phyloP scores from a whole-genome alignment of 176 grass and related monocot genomes.

The Rhynchospora tenuis region DNA sequence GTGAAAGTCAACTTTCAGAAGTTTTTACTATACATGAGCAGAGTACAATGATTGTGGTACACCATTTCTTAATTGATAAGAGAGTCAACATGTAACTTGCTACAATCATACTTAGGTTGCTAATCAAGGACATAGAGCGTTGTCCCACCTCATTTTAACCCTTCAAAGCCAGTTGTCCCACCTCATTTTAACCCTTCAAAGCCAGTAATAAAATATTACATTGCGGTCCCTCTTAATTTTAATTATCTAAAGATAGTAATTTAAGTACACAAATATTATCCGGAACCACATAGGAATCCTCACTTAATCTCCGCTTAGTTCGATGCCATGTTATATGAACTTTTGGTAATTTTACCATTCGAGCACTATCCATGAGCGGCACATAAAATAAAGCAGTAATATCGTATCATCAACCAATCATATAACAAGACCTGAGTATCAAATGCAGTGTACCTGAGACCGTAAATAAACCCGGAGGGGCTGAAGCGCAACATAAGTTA shows the following conservation, averaged over 20 bases:
- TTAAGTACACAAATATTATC: background rate
- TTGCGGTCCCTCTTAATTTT: background rate
- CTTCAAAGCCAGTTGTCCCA: background rate
- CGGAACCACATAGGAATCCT: background rate
- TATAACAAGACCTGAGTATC: background rate
- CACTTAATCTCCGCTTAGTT: background rate
- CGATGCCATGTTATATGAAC: background rate
- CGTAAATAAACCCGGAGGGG: conserved; percentile 90
- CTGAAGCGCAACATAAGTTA: conserved; percentile 64
- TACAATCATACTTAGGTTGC: background rate
- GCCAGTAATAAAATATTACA: background rate
- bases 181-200: background rate
- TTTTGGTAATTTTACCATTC: background rate
- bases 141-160: background rate
- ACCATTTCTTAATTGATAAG: background rate
- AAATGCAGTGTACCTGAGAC: conserved; percentile 39
- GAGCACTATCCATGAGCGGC: background rate
- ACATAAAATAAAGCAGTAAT: background rate
- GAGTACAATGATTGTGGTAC: background rate
- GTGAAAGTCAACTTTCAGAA: background rate
- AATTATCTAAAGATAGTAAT: background rate
- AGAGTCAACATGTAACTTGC: background rate
- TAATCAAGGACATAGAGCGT: background rate
- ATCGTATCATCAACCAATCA: background rate
- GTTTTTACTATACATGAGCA: background rate